These are phyloP conservation scores for Aulographum hederae DNA, from an alignment of 2,329 filamentous ascomycete genomes.

Conservation along the genomic window DNA sequence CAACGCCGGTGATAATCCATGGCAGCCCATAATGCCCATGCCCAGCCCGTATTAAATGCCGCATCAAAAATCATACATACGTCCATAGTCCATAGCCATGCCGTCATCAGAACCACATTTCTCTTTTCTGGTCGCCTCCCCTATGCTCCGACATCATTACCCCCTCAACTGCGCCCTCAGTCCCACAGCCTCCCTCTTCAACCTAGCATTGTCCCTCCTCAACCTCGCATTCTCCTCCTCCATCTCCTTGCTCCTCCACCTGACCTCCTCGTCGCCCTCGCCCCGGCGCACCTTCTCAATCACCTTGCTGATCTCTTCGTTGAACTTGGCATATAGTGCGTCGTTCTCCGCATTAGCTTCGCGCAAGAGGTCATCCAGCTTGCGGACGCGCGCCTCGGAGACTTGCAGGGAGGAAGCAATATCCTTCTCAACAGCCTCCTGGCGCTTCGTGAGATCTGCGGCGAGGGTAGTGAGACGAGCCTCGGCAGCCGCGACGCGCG, in stretches of 20 bases:
- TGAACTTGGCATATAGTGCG: slow-evolving; percentile 79
- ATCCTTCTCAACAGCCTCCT: slow-evolving; percentile 48
- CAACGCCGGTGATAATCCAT: too few species aligned
- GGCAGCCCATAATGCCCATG: too few species aligned
- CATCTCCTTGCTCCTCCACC: slow-evolving; percentile 50
- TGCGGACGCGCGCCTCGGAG: slow-evolving; percentile 59
- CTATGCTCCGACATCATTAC: too few species aligned
- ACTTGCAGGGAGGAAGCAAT: slow-evolving; percentile 54
- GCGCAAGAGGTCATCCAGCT: slow-evolving; percentile 75
- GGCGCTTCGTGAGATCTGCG: slow-evolving; percentile 39
- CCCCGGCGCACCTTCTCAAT: slow-evolving; percentile 56
- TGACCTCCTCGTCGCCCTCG: slow-evolving; percentile 63
- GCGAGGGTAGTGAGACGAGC: slow-evolving; percentile 42
- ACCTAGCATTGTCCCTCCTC: slow-evolving; percentile 68
- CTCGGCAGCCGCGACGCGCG: slow-evolving; percentile 49
- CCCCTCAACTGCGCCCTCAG: slow-evolving; percentile 30
- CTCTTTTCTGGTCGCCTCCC: too few species aligned
- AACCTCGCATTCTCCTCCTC: slow-evolving; percentile 60
- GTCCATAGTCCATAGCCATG: too few species aligned
- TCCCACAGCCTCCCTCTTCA: slow-evolving; percentile 69
- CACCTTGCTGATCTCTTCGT: slow-evolving; percentile 74
- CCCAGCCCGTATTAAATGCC: too few species aligned
- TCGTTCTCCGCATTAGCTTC: slow-evolving; percentile 84
- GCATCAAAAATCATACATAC: too few species aligned
- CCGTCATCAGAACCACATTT: too few species aligned